Evolutionary conservation across 257 asterid genomes (phyloP), one percentile per base, ranked within the genome.

Genomic region (Cinchona pubescens): DNA sequence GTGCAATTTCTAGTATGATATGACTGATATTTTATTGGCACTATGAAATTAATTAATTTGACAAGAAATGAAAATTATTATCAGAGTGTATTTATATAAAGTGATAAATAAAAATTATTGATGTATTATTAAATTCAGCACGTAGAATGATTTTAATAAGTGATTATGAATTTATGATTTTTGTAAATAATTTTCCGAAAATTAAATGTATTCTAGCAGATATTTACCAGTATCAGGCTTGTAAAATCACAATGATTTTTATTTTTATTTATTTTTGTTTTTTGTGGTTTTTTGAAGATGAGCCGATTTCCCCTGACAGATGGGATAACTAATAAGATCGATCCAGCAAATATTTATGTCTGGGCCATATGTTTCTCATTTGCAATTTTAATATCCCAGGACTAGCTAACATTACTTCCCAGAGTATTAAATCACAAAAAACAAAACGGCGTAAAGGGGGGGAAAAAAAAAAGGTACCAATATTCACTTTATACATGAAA

Each of bases 351-450:
- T 38, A 67, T 40, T 60, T 58, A 9, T 62, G 4, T 40, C 2
- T 34, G 70, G 76, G 37, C 69, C 78, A 68, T 65, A 43, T 67
- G 58, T 67, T 25, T 43, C 72, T 43, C 38, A 1, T 45, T 67
- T 25, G n/a, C n/a, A n/a, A 11, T 25, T 12, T 59, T 25, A 56
- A 35, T 75, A 61, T 25, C 29, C 37, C 68, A 37, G 66, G 69
- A 67, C 58, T 14, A 48, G 27, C 70, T 67, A 46, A 42, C 72
- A 35, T 58, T 69, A 34, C 49, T 38, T 3, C 43, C 53, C 51
- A 35, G 30, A 61, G 15, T 8, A 69, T 40, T 74, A 42, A 74
- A 68, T 75, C 40, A 12, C 35, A 53, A 12, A 30, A 40, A 51
- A 69, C 67, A 77, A 70, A 77, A 43, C 12, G 4, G 25, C 15